phyloP scores from a whole-genome alignment of 2,329 filamentous ascomycete species.

The Dryadomyces quercus-mongolicae region DNA sequence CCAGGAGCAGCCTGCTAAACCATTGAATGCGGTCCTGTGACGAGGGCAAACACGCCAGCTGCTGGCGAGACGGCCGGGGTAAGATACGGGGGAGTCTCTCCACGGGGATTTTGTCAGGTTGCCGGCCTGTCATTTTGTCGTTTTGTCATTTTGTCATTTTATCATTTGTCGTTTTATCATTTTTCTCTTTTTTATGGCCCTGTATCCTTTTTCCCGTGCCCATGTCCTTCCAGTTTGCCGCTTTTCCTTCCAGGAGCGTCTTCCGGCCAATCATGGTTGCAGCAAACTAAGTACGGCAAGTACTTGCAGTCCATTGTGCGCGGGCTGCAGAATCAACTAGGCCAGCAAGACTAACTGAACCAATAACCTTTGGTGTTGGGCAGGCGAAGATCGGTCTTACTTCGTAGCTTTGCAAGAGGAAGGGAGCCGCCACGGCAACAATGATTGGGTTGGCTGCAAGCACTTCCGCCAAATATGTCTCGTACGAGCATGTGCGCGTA shows the following conservation, averaged over 20 bases:
- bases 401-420: constrained; percentile 7
- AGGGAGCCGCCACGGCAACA: background rate
- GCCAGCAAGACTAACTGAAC: too few relatives aligned
- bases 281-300: too few relatives aligned
- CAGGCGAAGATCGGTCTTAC: constrained; percentile 7
- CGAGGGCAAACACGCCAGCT: too few relatives aligned
- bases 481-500: background rate
- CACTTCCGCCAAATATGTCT: background rate
- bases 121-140: background rate
- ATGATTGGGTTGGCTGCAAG: background rate
- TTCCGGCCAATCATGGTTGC: too few relatives aligned
- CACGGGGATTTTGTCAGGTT: background rate
- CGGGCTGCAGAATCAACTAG: background rate
- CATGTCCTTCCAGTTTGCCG: too few relatives aligned
- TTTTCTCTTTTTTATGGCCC: too few relatives aligned
- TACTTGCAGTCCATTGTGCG: background rate
- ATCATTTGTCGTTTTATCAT: too few relatives aligned
- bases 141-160: too few relatives aligned
- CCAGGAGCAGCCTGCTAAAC: too few relatives aligned
- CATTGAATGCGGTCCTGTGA: background rate
- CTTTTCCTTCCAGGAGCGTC: too few relatives aligned
- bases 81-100: background rate
- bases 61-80: too few relatives aligned
- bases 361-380: background rate
- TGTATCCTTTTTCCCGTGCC: too few relatives aligned